Evolutionary conservation across 306 rosid genomes (phyloP).

Genomic region (Fragaria iinumae): DNA sequence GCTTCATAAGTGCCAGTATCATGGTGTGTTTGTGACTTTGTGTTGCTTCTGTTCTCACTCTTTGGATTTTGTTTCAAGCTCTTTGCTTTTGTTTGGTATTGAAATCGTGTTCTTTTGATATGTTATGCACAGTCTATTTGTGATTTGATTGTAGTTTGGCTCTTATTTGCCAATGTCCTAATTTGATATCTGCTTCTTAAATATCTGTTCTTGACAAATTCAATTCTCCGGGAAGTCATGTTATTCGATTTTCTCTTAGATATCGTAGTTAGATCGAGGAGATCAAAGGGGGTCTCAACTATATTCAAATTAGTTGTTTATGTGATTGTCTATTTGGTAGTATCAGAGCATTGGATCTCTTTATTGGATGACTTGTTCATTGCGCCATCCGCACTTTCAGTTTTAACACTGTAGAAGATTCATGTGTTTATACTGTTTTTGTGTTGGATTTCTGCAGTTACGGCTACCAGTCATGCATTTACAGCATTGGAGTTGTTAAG

Average conservation of each 20-base stretch:
- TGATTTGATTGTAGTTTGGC: background rate
- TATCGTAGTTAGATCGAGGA: background rate
- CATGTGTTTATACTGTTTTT: constrained; percentile 9
- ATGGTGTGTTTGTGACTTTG: constrained; percentile 44
- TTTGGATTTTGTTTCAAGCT: background rate
- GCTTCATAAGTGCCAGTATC: constrained; percentile 87
- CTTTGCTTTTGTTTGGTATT: constrained; percentile 7
- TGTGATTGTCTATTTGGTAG: background rate
- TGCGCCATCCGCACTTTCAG: background rate
- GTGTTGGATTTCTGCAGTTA: constrained; percentile 58
- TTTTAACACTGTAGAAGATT: background rate
- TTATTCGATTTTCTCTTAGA: background rate
- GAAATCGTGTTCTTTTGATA: background rate
- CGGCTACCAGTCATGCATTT: constrained; percentile 75
- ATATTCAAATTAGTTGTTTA: background rate
- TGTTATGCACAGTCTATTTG: background rate
- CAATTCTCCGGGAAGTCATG: background rate
- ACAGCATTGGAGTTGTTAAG: constrained; percentile 76
- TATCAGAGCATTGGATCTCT: background rate
- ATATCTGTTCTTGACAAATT: background rate
- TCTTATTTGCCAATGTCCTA: background rate
- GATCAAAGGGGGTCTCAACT: background rate
- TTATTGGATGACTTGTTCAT: constrained; percentile 7
- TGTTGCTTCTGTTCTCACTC: constrained; percentile 19
- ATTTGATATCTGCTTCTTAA: background rate